Percentiles rank a stretch among this genome's conserved stretches.
phyloP scores from a whole-genome alignment of 2,329 filamentous ascomycete species.

The Pseudocercospora musae region DNA sequence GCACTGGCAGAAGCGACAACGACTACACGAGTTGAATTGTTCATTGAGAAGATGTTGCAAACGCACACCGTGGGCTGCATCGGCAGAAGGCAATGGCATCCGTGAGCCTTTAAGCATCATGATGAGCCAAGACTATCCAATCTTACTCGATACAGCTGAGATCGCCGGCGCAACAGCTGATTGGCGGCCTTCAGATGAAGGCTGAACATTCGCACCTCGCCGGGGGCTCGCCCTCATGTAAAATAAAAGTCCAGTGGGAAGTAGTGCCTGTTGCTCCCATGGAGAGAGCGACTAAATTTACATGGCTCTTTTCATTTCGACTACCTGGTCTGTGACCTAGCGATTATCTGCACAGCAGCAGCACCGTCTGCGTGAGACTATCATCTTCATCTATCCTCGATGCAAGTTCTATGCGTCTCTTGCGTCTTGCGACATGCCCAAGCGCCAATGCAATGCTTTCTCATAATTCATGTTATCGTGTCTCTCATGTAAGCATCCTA shows the following conservation, averaged over 20 bases:
- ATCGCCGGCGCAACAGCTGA: not conserved
- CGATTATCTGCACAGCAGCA: not conserved
- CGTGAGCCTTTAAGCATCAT: not conserved
- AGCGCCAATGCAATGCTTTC: not conserved
- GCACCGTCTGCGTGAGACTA: not conserved
- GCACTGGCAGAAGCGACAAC: not conserved
- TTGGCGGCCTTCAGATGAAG: not conserved
- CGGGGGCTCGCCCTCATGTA: not conserved
- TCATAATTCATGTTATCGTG: not conserved
- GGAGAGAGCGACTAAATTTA: not conserved
- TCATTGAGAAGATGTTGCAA: not conserved
- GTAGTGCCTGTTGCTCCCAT: not conserved
- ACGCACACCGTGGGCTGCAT: not conserved
- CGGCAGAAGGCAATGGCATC: not conserved
- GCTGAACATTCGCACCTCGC: not conserved
- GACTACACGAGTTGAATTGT: not conserved
- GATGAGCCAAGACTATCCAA: not conserved
- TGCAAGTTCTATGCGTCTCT: not conserved
- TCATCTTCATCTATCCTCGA: not conserved
- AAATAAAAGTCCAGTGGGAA: not conserved
- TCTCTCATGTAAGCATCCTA: not conserved
- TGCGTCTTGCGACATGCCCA: not conserved
- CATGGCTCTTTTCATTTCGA: not conserved
- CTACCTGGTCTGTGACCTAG: not conserved
- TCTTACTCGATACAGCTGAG: not conserved